Evolutionary conservation across 2,329 filamentous ascomycete genomes (phyloP).

Genomic region (Didymellaceae sp.): DNA sequence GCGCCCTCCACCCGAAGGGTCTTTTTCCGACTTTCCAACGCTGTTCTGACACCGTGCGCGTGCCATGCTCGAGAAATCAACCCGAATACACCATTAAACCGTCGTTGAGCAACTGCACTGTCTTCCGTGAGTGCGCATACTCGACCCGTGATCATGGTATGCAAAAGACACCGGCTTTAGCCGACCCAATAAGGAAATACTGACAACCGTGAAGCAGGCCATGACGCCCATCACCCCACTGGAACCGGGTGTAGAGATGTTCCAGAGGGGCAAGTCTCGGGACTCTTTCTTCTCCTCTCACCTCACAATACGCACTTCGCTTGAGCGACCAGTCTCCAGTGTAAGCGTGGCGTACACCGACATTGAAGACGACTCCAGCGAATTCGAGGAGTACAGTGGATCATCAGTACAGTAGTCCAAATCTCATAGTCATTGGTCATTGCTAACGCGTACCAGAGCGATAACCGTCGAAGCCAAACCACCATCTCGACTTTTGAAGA

Average conservation of each 20-base stretch:
- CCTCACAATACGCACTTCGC: conserved; percentile 44
- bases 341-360: conserved; percentile 83
- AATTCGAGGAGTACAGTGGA: conserved; percentile 58
- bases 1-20: conserved; percentile 52
- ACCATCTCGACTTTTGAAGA: conserved; percentile 90
- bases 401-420: conserved; percentile 67
- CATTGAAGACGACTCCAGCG: conserved; percentile 63
- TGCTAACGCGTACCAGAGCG: conserved; percentile 57
- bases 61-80: conserved; percentile 40
- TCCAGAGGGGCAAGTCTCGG: conserved; percentile 52
- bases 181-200: conserved; percentile 20
- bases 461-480: conserved; percentile 73
- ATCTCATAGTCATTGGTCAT: conserved; percentile 10
- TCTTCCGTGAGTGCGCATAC: conserved; percentile 28
- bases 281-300: conserved; percentile 65
- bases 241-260: conserved; percentile 56
- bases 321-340: conserved; percentile 69
- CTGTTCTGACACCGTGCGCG: conserved; percentile 39
- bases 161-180: conserved; percentile 10
- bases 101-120: conserved; percentile 21
- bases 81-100: conserved; percentile 32
- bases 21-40: conserved; percentile 45
- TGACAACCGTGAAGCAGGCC: conserved; percentile 49
- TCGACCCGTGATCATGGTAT: conserved; percentile 46
- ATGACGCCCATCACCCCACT: conserved; percentile 55